Evolutionary conservation across 257 asterid species (phyloP).

Genomic region (Jacaranda mimosifolia): DNA sequence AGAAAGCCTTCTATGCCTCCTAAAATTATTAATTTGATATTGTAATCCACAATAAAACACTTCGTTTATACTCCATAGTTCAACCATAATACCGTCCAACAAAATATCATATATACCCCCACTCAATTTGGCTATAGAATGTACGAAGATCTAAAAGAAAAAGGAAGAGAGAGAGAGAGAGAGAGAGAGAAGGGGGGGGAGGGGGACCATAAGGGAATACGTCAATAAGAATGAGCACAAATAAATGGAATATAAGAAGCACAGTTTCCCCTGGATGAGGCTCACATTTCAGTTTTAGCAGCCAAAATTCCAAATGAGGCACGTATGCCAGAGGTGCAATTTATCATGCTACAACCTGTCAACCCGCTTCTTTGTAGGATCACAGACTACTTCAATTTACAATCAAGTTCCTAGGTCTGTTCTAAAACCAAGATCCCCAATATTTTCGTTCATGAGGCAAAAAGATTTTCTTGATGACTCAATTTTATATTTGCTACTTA

Average conservation of each 20-base stretch:
- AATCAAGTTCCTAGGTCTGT: not conserved
- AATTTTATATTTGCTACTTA: slow-evolving; percentile 25
- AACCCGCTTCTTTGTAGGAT: slow-evolving; percentile 7
- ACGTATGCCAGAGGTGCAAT: not conserved
- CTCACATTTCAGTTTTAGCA: not conserved
- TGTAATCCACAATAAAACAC: not conserved
- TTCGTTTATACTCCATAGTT: not conserved
- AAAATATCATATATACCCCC: not conserved
- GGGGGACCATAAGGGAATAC: too few species aligned
- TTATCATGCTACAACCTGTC: not conserved
- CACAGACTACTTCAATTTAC: not conserved
- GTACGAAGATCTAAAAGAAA: not conserved
- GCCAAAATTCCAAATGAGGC: not conserved
- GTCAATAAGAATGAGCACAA: too few species aligned
- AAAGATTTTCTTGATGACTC: slow-evolving; percentile 13
- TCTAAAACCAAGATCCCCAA: not conserved
- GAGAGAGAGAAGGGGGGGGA: not conserved
- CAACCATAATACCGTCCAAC: not conserved
- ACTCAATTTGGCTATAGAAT: not conserved
- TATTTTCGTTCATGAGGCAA: not conserved
- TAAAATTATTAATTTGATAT: not conserved
- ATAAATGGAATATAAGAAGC: too few species aligned
- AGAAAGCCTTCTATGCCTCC: not conserved
- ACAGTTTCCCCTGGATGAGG: too few species aligned
- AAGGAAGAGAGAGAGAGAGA: not conserved